Conservation (phyloP, 768 basidiomycete species). For the Rossbeevera mucosa region DNA sequence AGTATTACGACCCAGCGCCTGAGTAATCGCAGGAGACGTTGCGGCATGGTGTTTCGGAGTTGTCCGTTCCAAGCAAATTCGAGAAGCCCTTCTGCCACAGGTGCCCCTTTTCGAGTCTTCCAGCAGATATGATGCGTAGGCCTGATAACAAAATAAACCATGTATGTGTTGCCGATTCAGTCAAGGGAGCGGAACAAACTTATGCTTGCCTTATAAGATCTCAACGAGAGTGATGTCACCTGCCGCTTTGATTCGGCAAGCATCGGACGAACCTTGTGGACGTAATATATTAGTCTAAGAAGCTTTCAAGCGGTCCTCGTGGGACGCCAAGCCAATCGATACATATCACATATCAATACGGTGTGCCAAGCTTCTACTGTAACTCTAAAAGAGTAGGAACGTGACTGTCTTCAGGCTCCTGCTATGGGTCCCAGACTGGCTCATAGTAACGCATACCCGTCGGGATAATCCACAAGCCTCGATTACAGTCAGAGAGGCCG, state of each 20-base stretch:
- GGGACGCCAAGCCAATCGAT: neutral
- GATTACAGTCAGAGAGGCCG: too few relatives aligned
- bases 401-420: too few relatives aligned
- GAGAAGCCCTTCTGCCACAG: neutral
- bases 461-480: neutral
- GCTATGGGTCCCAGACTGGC: too few relatives aligned
- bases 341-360: too few relatives aligned
- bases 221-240: neutral
- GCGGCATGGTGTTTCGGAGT: neutral
- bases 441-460: neutral
- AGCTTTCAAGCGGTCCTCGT: neutral
- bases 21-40: neutral
- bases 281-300: neutral
- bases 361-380: too few relatives aligned
- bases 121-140: too few relatives aligned
- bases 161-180: neutral
- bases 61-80: neutral
- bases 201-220: too few relatives aligned
- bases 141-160: too few relatives aligned
- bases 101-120: neutral
- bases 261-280: neutral
- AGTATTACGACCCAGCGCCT: too few relatives aligned
- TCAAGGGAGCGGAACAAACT: neutral
- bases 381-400: too few relatives aligned
- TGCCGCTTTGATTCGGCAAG: too few relatives aligned